phyloP scores from a whole-genome alignment of 306 rosid genomes.

The Rosa chinensis region DNA sequence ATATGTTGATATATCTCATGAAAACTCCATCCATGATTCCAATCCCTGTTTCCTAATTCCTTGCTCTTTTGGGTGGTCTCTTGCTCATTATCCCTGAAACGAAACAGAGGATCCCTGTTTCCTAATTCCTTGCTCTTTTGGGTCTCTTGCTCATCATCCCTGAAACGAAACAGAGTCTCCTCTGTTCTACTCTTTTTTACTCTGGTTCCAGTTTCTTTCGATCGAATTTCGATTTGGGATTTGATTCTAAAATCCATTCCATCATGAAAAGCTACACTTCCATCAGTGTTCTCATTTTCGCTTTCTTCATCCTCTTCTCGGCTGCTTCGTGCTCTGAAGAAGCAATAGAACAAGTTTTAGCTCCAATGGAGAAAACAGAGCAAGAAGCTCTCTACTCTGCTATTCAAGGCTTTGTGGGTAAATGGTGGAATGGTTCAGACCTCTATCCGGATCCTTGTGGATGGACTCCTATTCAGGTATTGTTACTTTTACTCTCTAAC shows the following conservation, averaged over 20 bases:
- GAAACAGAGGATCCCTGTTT: neutral
- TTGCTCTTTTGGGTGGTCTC: constrained; percentile 10
- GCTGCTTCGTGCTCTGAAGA: constrained; percentile 50
- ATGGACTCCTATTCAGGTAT: constrained; percentile 95
- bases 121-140: constrained; percentile 22
- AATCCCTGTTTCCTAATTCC: constrained; percentile 18
- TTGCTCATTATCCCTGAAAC: constrained; percentile 11
- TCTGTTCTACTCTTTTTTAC: constrained; percentile 1
- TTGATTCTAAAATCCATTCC: constrained; percentile 13
- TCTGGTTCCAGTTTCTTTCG: neutral
- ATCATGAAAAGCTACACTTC: constrained; percentile 37
- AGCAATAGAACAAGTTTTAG: constrained; percentile 34
- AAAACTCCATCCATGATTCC: constrained; percentile 19
- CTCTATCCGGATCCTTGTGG: constrained; percentile 99
- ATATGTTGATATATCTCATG: constrained; percentile 23
- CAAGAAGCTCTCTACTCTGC: constrained; percentile 64
- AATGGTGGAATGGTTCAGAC: constrained; percentile 93
- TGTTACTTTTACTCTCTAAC: neutral
- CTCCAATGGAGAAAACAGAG: constrained; percentile 86
- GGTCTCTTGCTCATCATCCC: constrained; percentile 14
- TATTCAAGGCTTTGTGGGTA: constrained; percentile 92
- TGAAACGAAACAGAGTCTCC: constrained; percentile 4
- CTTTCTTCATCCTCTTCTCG: constrained; percentile 35
- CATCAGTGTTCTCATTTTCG: constrained; percentile 22
- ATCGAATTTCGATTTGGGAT: constrained; percentile 2